Conservation (phyloP, 805 yeast species). For the Peterozyma toletana region DNA sequence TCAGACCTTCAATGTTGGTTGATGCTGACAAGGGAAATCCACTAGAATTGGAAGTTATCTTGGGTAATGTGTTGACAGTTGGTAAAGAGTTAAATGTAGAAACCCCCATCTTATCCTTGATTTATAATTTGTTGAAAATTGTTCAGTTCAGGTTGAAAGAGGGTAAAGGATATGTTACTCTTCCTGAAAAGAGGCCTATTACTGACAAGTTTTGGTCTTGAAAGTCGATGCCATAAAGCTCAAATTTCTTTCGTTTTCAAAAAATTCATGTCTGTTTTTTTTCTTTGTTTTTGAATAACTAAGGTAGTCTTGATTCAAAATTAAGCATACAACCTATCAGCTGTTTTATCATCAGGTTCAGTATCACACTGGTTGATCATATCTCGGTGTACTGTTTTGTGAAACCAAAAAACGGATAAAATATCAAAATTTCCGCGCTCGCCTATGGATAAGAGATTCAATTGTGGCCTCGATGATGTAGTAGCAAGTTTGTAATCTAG, state of each 20-base stretch:
- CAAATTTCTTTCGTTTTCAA: background rate
- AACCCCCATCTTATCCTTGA: slow-evolving; percentile 51
- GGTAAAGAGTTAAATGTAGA: slow-evolving; percentile 39
- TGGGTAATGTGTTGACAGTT: slow-evolving; percentile 54
- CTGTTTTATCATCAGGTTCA: no score
- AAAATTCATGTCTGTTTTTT: background rate
- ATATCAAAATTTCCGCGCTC: no score
- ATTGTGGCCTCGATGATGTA: no score
- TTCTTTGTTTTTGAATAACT: background rate
- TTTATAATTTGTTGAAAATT: slow-evolving; percentile 54
- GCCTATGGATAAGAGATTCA: no score
- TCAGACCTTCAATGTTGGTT: slow-evolving; percentile 67
- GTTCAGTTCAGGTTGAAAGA: slow-evolving; percentile 61
- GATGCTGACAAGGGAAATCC: slow-evolving; percentile 61
- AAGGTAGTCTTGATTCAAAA: background rate
- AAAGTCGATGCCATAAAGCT: background rate
- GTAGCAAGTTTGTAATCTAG: no score
- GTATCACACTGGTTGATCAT: no score
- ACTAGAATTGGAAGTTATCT: slow-evolving; percentile 64
- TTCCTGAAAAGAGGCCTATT: slow-evolving; percentile 36
- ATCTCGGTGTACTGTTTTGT: no score
- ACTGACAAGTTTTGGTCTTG: slow-evolving; percentile 5
- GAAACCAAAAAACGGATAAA: no score
- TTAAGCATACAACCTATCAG: background rate
- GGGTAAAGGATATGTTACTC: slow-evolving; percentile 32